Evolutionary conservation across 192 early-diverging fungal species (phyloP).

Genomic region (Pilobolus umbonatus): DNA sequence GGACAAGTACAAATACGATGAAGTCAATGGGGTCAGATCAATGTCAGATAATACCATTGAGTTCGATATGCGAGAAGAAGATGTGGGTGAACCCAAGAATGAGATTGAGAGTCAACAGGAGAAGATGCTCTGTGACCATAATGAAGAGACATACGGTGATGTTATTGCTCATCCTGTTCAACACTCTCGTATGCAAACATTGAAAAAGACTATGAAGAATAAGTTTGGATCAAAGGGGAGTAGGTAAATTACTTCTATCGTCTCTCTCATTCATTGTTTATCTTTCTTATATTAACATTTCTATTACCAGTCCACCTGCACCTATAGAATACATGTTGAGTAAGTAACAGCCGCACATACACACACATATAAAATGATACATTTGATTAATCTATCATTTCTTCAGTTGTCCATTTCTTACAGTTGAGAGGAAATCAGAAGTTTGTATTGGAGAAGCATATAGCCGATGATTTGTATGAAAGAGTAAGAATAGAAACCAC

Average conservation of each 20-base stretch:
- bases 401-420: slow-evolving; percentile 29
- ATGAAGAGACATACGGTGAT: slow-evolving; percentile 28
- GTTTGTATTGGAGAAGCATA: slow-evolving; percentile 25
- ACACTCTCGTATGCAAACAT: slow-evolving; percentile 18
- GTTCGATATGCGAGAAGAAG: too few species aligned
- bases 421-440: slow-evolving; percentile 28
- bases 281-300: not conserved
- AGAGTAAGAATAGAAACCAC: slow-evolving; percentile 5
- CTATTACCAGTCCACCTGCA: too few species aligned
- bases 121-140: slow-evolving; percentile 27
- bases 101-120: too few species aligned
- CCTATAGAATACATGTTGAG: too few species aligned
- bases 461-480: slow-evolving; percentile 19
- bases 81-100: too few species aligned
- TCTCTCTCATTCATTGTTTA: not conserved
- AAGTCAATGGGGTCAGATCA: too few species aligned
- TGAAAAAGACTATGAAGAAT: not conserved
- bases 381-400: not conserved
- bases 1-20: too few species aligned
- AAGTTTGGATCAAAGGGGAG: not conserved
- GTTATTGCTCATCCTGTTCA: slow-evolving; percentile 24
- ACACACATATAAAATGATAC: not conserved
- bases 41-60: too few species aligned
- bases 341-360: not conserved
- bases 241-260: not conserved